Conservation (phyloP, 768 basidiomycete species). For the Termitomyces sp. region DNA sequence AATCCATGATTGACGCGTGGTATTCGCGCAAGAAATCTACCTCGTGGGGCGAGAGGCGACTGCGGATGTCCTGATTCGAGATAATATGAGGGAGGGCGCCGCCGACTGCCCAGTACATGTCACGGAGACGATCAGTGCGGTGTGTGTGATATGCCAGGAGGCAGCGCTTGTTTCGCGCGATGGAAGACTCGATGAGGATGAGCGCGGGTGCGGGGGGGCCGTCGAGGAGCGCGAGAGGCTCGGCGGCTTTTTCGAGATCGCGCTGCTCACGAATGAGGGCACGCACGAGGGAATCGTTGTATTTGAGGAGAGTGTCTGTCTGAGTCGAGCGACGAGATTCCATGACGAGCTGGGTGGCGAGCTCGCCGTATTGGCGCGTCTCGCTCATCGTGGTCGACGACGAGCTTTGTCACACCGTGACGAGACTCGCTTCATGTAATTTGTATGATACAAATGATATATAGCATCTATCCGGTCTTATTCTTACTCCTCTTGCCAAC, state of each 20-base stretch:
- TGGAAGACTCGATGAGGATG: constrained; percentile 83
- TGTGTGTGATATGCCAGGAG: constrained; percentile 90
- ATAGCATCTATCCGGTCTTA: constrained; percentile 27
- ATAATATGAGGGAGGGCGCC: constrained; percentile 85
- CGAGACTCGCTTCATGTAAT: not conserved
- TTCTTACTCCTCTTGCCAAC: constrained; percentile 85
- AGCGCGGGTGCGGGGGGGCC: constrained; percentile 52
- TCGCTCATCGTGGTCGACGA: constrained; percentile 35
- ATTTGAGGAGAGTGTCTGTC: constrained; percentile 81
- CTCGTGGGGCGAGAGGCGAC: constrained; percentile 73
- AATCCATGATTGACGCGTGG: constrained; percentile 74
- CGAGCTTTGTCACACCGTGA: constrained; percentile 4
- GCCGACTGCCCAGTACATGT: constrained; percentile 86
- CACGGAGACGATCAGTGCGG: constrained; percentile 74
- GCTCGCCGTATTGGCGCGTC: constrained; percentile 72
- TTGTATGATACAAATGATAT: not conserved
- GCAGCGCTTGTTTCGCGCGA: constrained; percentile 92
- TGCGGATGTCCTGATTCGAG: constrained; percentile 56
- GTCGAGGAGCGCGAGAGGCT: constrained; percentile 31
- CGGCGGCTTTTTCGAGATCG: constrained; percentile 63
- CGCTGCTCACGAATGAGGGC: constrained; percentile 87
- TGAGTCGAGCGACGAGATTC: constrained; percentile 84
- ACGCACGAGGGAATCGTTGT: constrained; percentile 86
- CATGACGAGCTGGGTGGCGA: constrained; percentile 80
- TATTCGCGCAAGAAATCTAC: constrained; percentile 55